Base-by-base conservation (phyloP, 2,329 filamentous ascomycete genomes). In the Trichoderma atroviride region DNA sequence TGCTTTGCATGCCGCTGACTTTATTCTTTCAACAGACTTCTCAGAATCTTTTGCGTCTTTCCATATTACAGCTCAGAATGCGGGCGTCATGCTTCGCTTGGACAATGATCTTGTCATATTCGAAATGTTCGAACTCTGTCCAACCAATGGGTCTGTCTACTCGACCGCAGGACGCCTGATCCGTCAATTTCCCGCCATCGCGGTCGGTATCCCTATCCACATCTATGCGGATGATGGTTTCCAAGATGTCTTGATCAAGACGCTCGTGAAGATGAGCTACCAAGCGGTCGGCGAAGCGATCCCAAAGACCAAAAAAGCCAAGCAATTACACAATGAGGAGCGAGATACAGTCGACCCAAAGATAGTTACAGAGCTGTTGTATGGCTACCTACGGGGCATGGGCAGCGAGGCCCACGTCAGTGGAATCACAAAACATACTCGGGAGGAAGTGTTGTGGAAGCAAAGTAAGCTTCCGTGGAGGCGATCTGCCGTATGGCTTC, bases 361-460 rank as follows among this genome's bases (percentile, higher is more conserved):
- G 2, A 77, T 88, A 14, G 80, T 89, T 0, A 88, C 85, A 0
- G 83, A 88, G 52, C 79, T 86, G 9, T 77, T 83, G 4, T 60
- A 72, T 0, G 79, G 79, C 0, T 76, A 85, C 4, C 71, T 87
- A 2, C 75, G 76, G 14, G 78, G 47, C 9, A 4, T 50, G 2
- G 47, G 47, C 10, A 24, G n/a, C 11, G 47, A 13, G 47, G 47
- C 5, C 47, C 0, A 50, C 22, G 10, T 24, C 5, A 24, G 9
- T 24, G 47, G 47, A 24, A 50, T 24, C 11, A 81, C 71, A 57
- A 89, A 89, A 69, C 78, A 84, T 37, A 85, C 84, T 0, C 82
- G 85, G 2, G 86, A 89, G 56, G 86, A 89, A n/a, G 81, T 88
- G 0, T 68, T 85, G 11, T 88, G 80, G 78, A 70, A 72, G 2